These are phyloP conservation scores for Neovahlkampfia damariscottae DNA, from an alignment of 78 protist species.

Conservation along the genomic window DNA sequence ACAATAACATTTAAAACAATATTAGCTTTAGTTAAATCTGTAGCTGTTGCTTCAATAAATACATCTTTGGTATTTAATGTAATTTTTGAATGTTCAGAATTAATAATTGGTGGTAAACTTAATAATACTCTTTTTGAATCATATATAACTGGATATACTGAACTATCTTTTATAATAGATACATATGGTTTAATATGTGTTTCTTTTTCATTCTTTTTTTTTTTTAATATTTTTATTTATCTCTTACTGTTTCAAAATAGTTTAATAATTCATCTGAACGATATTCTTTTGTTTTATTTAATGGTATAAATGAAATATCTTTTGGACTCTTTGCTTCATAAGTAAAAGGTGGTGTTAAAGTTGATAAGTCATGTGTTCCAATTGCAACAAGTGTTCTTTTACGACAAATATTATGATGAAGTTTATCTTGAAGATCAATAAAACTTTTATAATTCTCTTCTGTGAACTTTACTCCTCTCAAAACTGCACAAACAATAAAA, in stretches of 20 bases:
- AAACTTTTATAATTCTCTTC: conserved; percentile 64
- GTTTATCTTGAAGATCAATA: conserved; percentile 95
- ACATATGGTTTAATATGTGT: conserved; percentile 28
- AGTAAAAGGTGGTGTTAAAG: conserved; percentile 72
- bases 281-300: conserved; percentile 34
- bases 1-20: conserved; percentile 83
- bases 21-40: conserved; percentile 83
- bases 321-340: conserved; percentile 72
- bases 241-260: not conserved
- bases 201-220: not conserved
- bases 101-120: conserved; percentile 99
- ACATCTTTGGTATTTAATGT: conserved; percentile 79
- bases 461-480: conserved; percentile 73
- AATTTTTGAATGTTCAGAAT: conserved; percentile 91
- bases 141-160: conserved; percentile 75
- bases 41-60: conserved; percentile 96
- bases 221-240: not conserved
- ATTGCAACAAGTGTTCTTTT: conserved; percentile 93
- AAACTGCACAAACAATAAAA: conserved; percentile 87
- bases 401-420: conserved; percentile 90
- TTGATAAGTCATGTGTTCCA: conserved; percentile 99
- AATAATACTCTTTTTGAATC: conserved; percentile 66
- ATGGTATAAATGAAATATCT: conserved; percentile 86
- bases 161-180: conserved; percentile 46
- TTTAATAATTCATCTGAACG: conserved; percentile 38